Evolutionary conservation across 768 basidiomycete genomes (phyloP).

Genomic region (Suillus luteus): DNA sequence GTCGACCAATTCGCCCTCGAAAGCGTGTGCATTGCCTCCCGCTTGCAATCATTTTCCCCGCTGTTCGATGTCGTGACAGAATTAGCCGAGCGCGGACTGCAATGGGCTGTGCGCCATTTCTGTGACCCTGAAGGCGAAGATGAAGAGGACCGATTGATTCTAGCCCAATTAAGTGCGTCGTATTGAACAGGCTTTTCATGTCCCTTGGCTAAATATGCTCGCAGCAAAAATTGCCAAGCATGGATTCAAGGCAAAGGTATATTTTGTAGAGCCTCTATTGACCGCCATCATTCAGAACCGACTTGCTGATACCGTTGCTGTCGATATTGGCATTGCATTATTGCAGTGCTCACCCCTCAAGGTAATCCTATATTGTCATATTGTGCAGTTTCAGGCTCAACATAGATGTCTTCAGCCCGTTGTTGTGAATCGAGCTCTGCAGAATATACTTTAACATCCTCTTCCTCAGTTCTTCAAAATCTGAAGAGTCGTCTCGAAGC

Average conservation of each 20-base stretch:
- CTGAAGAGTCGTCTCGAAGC: conserved; percentile 35
- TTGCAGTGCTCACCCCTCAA: conserved; percentile 55
- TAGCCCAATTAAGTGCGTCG: conserved; percentile 44
- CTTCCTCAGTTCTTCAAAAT: conserved; percentile 60
- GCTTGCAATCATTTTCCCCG: conserved; percentile 22
- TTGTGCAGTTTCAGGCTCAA: neutral
- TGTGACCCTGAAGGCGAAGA: conserved; percentile 35
- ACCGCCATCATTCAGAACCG: conserved; percentile 61
- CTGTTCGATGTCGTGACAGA: conserved; percentile 29
- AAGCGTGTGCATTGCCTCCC: conserved; percentile 35
- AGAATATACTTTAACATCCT: conserved; percentile 71
- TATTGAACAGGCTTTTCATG: neutral
- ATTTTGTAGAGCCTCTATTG: conserved; percentile 73
- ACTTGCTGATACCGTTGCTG: conserved; percentile 43
- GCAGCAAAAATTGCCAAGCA: conserved; percentile 20
- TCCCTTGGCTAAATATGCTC: conserved; percentile 1
- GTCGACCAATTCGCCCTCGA: conserved; percentile 32
- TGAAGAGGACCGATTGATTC: conserved; percentile 18
- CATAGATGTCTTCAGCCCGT: conserved; percentile 49
- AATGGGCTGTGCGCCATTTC: conserved; percentile 54
- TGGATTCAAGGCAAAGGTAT: conserved; percentile 40
- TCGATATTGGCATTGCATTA: conserved; percentile 47
- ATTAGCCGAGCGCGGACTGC: conserved; percentile 49
- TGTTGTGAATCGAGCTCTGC: conserved; percentile 73
- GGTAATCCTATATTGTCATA: conserved; percentile 41